Base-by-base conservation (phyloP, 805 yeast species). In the Wickerhamiella musiphila region DNA sequence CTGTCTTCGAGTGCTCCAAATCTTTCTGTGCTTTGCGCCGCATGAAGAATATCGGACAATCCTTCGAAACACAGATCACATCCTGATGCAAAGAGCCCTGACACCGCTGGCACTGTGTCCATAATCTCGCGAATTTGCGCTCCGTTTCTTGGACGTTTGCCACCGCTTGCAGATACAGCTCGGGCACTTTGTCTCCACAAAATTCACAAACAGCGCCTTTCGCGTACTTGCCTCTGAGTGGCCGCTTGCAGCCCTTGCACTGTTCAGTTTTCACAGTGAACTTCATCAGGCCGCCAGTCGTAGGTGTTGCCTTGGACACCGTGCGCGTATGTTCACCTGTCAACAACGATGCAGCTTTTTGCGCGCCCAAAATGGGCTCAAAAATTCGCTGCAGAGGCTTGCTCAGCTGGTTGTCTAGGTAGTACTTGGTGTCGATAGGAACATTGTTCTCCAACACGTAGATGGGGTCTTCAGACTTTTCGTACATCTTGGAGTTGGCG, bases 31-130 rank as follows among this genome's bases (percentile, higher is more conserved):
- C 78, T 49, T 77, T 76, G 54, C 70, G 84, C 48, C 99, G 66
- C 98, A 90, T 90, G 53, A 90, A 90, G 48, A 90, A 90, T 23
- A 90, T 90, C 2, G 95, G 94, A 58, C 99, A 90, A 54, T 90
- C 96, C 43, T 84, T 83, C 43, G 86, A 82, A 0, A 94, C 74
- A 53, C 99, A 90, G 16, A 86, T 60, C 3, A 90, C 96, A 45
- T 90, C 96, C 54, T 83, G 94, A 47, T 90, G 95, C 34, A 92
- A 58, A 17, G 90, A 78, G 0, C 96, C 96, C 46, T 92, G 95
- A 54, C 98, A 90, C 37, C 95, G 62, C 57, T 90, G 99, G 52
- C 99, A 92, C 51, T 90, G 93, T 0, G 96, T 86, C 99, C 99
- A 90, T 40, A 90, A 58, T 41, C 92, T 63, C 3, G 93, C 73